phyloP scores from a whole-genome alignment of 345 rosid species.

The Mangifera indica region DNA sequence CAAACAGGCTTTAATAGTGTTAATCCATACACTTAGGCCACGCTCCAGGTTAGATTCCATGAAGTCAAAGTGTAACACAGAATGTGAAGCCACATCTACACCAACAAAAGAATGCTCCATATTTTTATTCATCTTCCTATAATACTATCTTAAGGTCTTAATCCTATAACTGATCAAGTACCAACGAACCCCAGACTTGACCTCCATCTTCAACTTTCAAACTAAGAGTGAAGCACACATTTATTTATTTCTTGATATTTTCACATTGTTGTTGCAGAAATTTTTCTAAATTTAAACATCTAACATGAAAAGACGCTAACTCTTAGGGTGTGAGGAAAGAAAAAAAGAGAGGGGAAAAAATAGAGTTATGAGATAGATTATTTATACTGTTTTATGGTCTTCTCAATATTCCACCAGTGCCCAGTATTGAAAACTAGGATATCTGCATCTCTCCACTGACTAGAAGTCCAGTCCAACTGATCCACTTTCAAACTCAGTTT shows the following conservation, averaged over 20 bases:
- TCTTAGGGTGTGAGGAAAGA: not conserved
- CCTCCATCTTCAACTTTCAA: not conserved
- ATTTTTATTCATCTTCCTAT: constrained; percentile 4
- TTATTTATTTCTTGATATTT: not conserved
- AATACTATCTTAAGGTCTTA: not conserved
- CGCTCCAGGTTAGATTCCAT: not conserved
- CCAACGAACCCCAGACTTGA: not conserved
- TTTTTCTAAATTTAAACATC: not conserved
- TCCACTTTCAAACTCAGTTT: constrained; percentile 65
- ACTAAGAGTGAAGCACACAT: not conserved
- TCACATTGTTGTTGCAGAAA: not conserved
- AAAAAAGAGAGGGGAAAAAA: no score
- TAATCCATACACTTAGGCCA: not conserved
- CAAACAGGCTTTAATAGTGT: not conserved
- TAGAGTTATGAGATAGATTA: constrained; percentile 4
- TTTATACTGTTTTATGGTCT: constrained; percentile 63
- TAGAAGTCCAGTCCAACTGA: constrained; percentile 59
- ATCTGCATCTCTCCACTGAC: constrained; percentile 71
- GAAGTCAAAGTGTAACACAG: not conserved
- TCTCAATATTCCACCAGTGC: constrained; percentile 89
- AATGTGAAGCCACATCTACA: no score
- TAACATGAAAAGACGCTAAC: not conserved
- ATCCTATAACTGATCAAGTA: constrained; percentile 6
- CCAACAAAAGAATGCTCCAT: not conserved
- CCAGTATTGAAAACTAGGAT: constrained; percentile 76